Evolutionary conservation across 495 filamentous ascomycete genomes (phyloP).

Genomic region (Parachaetomium inaequale): DNA sequence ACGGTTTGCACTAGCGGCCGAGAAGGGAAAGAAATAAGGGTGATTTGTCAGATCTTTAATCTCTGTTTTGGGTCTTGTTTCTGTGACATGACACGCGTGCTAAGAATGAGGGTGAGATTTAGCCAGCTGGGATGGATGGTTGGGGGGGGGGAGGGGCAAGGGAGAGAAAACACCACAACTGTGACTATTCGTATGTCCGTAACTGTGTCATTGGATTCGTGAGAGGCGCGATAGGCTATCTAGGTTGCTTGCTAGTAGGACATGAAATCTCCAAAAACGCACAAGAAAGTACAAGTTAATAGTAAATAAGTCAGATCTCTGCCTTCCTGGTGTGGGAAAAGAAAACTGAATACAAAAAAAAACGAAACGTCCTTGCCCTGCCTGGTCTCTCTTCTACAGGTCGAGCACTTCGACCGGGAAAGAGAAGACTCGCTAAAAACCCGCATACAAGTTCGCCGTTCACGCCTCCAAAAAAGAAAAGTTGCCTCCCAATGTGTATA

Average conservation of each 20-base stretch:
- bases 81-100: neutral
- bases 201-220: slow-evolving; percentile 1
- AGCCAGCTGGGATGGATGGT: neutral
- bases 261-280: too few relatives aligned
- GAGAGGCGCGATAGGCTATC: neutral
- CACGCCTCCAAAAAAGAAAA: neutral
- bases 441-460: slow-evolving; percentile 11
- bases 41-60: slow-evolving; percentile 10
- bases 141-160: too few relatives aligned
- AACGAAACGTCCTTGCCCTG: neutral
- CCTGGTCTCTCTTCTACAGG: slow-evolving; percentile 6
- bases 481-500: slow-evolving; percentile 9
- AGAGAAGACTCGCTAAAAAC: slow-evolving; percentile 7
- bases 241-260: neutral
- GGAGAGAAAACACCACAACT: too few relatives aligned
- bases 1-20: neutral
- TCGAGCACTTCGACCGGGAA: slow-evolving; percentile 25
- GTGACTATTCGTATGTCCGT: neutral
- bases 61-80: neutral
- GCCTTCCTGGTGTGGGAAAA: too few relatives aligned
- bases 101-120: neutral
- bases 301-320: neutral
- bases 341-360: neutral
- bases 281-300: neutral
- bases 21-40: neutral